Conservation (phyloP, 1,139 yeast species). For the Candida neerlandica region DNA sequence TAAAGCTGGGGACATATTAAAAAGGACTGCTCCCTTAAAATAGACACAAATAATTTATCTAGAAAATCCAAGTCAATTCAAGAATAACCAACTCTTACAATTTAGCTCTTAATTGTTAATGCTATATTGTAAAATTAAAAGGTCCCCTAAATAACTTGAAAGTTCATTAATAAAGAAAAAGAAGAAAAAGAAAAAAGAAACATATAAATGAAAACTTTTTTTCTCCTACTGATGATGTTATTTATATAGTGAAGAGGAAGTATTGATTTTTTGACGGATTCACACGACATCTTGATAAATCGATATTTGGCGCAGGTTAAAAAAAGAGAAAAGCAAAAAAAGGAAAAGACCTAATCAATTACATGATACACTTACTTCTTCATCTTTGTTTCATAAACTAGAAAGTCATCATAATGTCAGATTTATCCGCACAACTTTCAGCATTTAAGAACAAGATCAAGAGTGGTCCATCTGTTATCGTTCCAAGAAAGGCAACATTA, state of each 20-base stretch:
- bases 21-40: constrained; percentile 15
- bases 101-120: constrained; percentile 13
- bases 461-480: constrained; percentile 48
- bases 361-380: not conserved
- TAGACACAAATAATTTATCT: constrained; percentile 22
- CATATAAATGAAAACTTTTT: not conserved
- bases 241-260: not conserved
- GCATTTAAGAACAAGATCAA: constrained; percentile 52
- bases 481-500: constrained; percentile 30
- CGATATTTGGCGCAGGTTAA: not conserved
- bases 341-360: not conserved
- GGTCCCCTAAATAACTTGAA: not conserved
- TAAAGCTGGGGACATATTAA: constrained; percentile 39
- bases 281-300: not conserved
- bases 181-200: constrained; percentile 5
- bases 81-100: not conserved
- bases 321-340: not conserved
- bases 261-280: not conserved
- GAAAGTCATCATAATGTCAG: constrained; percentile 32
- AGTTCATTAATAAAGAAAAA: constrained; percentile 7
- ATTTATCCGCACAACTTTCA: constrained; percentile 48
- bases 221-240: not conserved
- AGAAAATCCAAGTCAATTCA: constrained; percentile 21
- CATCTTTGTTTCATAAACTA: not conserved
- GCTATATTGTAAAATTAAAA: constrained; percentile 6